These are phyloP conservation scores for Gloeopeniophorella convolvens DNA, from an alignment of 768 basidiomycete species.

Conservation along the genomic window DNA sequence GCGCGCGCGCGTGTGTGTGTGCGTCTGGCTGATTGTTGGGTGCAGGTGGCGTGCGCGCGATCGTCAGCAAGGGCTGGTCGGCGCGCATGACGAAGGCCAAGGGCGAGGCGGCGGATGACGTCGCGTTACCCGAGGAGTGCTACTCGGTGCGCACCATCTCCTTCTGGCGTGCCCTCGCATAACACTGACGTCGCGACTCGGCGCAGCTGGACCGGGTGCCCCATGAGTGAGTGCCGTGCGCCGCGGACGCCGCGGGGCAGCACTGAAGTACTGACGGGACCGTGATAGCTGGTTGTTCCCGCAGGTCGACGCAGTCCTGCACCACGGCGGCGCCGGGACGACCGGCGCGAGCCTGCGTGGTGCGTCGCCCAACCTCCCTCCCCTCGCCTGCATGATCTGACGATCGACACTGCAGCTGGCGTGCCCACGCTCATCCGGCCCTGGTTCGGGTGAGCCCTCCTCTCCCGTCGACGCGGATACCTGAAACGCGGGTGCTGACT, in stretches of 20 bases:
- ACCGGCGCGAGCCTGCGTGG: constrained; percentile 58
- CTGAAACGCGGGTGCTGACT: constrained; percentile 15
- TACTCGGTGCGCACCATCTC: constrained; percentile 31
- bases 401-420: constrained; percentile 32
- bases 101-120: constrained; percentile 33
- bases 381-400: not conserved
- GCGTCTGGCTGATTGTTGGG: constrained; percentile 1
- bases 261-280: not conserved
- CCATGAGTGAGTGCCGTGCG: constrained; percentile 42
- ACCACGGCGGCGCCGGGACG: constrained; percentile 68
- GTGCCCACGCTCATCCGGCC: constrained; percentile 65
- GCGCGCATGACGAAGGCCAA: constrained; percentile 41
- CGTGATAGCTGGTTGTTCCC: constrained; percentile 48
- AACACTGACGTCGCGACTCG: constrained; percentile 15
- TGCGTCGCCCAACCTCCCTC: constrained; percentile 3
- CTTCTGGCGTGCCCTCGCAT: not conserved
- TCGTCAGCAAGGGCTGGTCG: constrained; percentile 66
- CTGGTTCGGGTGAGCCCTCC: constrained; percentile 47
- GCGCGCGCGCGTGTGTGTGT: not conserved
- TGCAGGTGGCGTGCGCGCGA: constrained; percentile 54
- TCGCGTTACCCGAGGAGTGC: constrained; percentile 45
- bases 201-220: constrained; percentile 53
- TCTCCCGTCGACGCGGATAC: not conserved
- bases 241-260: not conserved
- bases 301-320: constrained; percentile 53